Evolutionary conservation across 2,329 filamentous ascomycete genomes (phyloP), one percentile per base, ranked within the genome.

Genomic region (Colletotrichum tofieldiae): DNA sequence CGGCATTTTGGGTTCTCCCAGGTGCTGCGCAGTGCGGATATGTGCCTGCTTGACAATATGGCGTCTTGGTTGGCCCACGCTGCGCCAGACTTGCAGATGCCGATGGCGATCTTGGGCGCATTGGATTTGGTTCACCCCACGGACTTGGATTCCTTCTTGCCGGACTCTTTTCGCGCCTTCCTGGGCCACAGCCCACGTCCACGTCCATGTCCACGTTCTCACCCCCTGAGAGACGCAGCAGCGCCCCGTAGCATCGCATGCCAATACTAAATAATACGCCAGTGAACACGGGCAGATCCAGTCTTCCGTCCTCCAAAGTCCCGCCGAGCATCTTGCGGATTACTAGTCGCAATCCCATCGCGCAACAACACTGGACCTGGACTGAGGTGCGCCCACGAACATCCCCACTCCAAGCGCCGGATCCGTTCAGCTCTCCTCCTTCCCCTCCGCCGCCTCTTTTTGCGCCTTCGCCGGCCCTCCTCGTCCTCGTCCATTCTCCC

Each of bases 161-260:
- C 35, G 32, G 35, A 51, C 45, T 62, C 65, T 56, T 55, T 64
- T 43, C 29, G 35, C 26, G 37, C 65, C 32, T 51, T 45, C 35
- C n/a, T 51, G 23, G 47, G 26, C 5, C 37, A 29, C 20, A 56
- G 29, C 32, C 29, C 51, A 14, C 18, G 29, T n/a, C 18, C 29
- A 18, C 45, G 47, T 59, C 39, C 20, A n/a, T 54, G 32, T 29
- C 66, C 45, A 68, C 52, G 58, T 65, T 49, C 23, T 32, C 49
- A 49, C 39, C 70, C 70, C 70, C 70, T 72, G 70, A 72, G 43
- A 49, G 54, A 49, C 39, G 67, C 70, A 69, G 70, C 60, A 59
- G 49, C 69, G 49, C 59, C 59, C 65, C 41, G 43, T 63, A 58
- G 26, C 65, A 69, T 67, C 59, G 70, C 65, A 65, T 64, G 45